Evolutionary conservation across 805 yeast species (phyloP).

Genomic region (Wickerhamomyces chaumierensis): DNA sequence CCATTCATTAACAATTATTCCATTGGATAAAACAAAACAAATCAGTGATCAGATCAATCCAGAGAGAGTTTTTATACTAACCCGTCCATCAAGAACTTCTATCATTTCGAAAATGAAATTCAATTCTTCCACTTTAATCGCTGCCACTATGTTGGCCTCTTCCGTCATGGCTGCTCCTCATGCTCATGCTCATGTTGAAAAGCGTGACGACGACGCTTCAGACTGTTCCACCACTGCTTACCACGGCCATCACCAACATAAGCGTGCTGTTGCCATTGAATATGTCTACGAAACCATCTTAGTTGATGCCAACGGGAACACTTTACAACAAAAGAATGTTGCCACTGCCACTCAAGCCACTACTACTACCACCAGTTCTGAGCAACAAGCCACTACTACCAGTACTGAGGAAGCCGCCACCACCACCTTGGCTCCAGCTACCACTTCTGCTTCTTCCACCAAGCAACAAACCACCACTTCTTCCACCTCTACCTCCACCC

Average conservation of each 20-base stretch:
- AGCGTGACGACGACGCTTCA: slow-evolving; percentile 4
- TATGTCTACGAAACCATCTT: slow-evolving; percentile 44
- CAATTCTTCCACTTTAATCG: background rate
- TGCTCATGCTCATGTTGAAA: slow-evolving; percentile 1
- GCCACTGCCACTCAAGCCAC: slow-evolving; percentile 3
- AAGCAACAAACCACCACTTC: slow-evolving; percentile 15
- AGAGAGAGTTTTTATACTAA: no score
- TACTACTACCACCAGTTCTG: slow-evolving; percentile 13
- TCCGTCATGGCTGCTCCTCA: slow-evolving; percentile 3
- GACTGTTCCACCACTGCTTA: slow-evolving; percentile 10
- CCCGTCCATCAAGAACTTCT: no score
- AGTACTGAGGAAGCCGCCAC: slow-evolving; percentile 2
- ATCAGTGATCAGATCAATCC: no score
- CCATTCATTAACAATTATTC: no score
- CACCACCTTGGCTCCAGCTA: slow-evolving; percentile 14
- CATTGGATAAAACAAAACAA: no score
- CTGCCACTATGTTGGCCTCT: background rate
- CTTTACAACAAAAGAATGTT: slow-evolving; percentile 20
- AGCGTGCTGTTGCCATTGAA: slow-evolving; percentile 40
- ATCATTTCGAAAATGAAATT: background rate
- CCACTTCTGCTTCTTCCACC: slow-evolving; percentile 11
- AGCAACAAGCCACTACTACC: slow-evolving; percentile 1
- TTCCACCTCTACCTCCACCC: slow-evolving; percentile 13
- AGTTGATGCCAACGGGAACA: slow-evolving; percentile 36
- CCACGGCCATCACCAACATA: slow-evolving; percentile 35